These are phyloP conservation scores for Trametes villosa DNA, from an alignment of 768 basidiomycete species.

Conservation along the genomic window DNA sequence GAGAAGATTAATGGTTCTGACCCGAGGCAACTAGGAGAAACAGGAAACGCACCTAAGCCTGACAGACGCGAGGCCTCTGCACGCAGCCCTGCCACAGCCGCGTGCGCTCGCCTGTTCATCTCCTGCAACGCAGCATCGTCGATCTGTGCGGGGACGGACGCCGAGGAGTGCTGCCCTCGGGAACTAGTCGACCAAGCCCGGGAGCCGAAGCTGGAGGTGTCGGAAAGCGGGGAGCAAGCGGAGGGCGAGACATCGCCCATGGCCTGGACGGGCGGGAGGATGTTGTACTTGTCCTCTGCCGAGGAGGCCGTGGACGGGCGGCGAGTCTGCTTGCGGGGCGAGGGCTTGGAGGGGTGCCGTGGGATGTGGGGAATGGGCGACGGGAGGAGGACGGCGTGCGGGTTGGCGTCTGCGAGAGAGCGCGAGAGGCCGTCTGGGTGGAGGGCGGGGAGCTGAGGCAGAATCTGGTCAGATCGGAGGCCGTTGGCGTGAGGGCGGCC, in stretches of 20 bases:
- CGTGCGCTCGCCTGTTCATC: slow-evolving; percentile 32
- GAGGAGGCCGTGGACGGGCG: slow-evolving; percentile 51
- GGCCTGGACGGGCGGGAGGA: slow-evolving; percentile 42
- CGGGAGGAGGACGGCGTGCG: slow-evolving; percentile 27
- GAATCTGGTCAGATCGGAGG: slow-evolving; percentile 19
- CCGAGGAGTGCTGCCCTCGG: background rate
- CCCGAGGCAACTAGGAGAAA: background rate
- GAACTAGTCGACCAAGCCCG: background rate
- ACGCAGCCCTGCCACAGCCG: slow-evolving; percentile 31
- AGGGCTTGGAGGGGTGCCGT: slow-evolving; percentile 30
- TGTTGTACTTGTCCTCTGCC: slow-evolving; percentile 42
- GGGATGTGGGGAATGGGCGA: slow-evolving; percentile 41
- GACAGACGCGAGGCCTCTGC: slow-evolving; percentile 33
- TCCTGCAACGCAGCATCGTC: slow-evolving; percentile 28
- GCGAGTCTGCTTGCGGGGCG: slow-evolving; percentile 29
- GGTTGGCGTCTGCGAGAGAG: slow-evolving; percentile 27
- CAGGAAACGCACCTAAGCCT: slow-evolving; percentile 27
- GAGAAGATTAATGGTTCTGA: background rate
- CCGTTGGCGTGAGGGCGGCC: background rate
- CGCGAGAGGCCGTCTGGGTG: slow-evolving; percentile 24
- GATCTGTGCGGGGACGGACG: background rate
- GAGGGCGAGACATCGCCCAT: slow-evolving; percentile 23
- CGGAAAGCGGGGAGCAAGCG: slow-evolving; percentile 13
- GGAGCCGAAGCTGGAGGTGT: background rate
- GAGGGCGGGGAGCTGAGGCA: slow-evolving; percentile 19